Evolutionary conservation across 768 basidiomycete species (phyloP), one percentile per base, ranked within the genome.

Genomic region (Mycena galericulata): DNA sequence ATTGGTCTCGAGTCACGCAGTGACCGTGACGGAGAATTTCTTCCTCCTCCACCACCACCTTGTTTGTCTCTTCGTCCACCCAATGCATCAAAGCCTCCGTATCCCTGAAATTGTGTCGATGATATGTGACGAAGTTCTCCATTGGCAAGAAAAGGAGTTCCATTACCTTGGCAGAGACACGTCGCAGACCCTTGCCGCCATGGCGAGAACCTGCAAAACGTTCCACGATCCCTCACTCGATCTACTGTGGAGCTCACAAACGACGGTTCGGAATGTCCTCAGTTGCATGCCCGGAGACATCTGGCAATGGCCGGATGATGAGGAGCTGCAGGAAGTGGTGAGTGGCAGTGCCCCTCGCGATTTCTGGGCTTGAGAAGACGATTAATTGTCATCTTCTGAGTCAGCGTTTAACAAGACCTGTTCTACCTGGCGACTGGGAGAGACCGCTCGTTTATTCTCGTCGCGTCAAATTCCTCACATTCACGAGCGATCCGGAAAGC

Each of bases 161-260:
- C 32, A 9, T 5, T 12, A 34, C 17, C 8, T 11, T 34, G 36
- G 15, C 15, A 8, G 20, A 15, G 49, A 49, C 4, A 49, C 41
- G 5, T 26, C n/a, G 36, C 15, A 34, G 22, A 62, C 34, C 40
- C 59, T 75, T 10, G 65, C 68, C 9, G 20, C 59, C 17, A 30
- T 72, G 3, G 72, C 68, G 15, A 62, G 62, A 45, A 65, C 68
- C 12, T 73, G 72, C 59, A 67, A 60, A 55, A 54, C 43, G 32
- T 72, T 73, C 22, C 56, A 47, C 11, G 63, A 56, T n/a, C 71
- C 69, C 30, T 69, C 71, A 7, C 67, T 75, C 9, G 70, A 73
- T 46, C 26, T 61, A 6, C 22, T 73, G 32, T 75, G 72, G 72
- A n/a, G 43, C n/a, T n/a, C n/a, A n/a, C 70, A 73, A 38, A 15